Evolutionary conservation across 805 yeast species (phyloP), one percentile per base, ranked within the genome.

Genomic region (Barnettozyma botsteinii): DNA sequence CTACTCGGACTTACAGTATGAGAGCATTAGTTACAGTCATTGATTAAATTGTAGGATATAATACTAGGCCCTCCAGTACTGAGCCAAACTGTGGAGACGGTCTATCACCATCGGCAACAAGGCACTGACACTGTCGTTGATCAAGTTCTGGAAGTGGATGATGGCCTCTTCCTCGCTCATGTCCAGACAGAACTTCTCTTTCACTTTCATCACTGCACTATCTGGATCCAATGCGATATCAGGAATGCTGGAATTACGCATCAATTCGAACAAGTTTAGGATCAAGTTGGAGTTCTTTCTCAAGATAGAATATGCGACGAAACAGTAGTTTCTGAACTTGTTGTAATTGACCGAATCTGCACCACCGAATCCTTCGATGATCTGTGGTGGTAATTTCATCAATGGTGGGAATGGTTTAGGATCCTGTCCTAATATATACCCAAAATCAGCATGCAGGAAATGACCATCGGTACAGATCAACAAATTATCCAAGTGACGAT

Each of bases 331-430:
- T 53, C 94, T 76, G 64, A 93, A 93, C 47, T 83, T 77, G 47
- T 80, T 79, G 60, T 85, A 93, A 59, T 91, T 89, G 31, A 82
- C 84, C 37, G 91, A 87, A 46, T 75, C 72, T 37, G 86, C 73
- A 1, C 98, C 98, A 2, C 99, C 99, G 87, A 93, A 93, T 0
- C 97, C 98, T 49, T 93, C 98, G 31, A 93, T 85, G 14, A 93
- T 83, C 61, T 93, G 98, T 31, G 93, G 93, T 0, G 98, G 98
- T 28, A 93, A 66, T 56, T 93, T 93, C 97, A 93, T 93, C 64
- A 91, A 70, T 1, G 99, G 99, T 12, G 99, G 98, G 64, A 93
- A 93, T 12, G 98, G 98, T 59, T 93, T 93, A 2, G 99, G 99
- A 60, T 93, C 99, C 38, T 89, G 81, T 0, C 99, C 99, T 40